These are phyloP conservation scores for Cryphonectria nitschkei DNA, from an alignment of 2,329 filamentous ascomycete species.

Conservation along the genomic window DNA sequence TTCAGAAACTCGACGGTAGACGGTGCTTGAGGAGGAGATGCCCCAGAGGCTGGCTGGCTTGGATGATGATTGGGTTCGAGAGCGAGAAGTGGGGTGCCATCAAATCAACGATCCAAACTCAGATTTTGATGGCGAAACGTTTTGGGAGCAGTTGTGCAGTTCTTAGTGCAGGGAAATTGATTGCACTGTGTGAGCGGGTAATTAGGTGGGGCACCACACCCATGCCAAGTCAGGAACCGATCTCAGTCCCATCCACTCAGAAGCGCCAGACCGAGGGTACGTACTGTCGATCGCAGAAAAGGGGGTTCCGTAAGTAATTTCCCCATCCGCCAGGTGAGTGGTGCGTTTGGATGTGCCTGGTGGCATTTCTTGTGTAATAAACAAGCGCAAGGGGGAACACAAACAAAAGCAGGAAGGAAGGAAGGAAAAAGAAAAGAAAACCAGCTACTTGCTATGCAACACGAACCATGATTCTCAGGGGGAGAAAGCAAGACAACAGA, in stretches of 20 bases:
- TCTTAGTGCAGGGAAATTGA: background rate
- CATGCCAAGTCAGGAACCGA: constrained; percentile 18
- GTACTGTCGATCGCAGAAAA: constrained; percentile 22
- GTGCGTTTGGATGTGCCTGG: background rate
- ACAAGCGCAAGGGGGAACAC: background rate
- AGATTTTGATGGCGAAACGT: background rate
- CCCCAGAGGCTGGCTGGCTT: background rate
- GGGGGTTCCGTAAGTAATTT: constrained; percentile 27
- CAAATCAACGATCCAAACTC: constrained; percentile 2
- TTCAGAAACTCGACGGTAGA: background rate
- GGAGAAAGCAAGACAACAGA: too few relatives aligned
- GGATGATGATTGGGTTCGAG: background rate
- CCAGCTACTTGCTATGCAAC: background rate
- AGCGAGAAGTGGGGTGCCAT: background rate
- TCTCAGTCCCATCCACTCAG: constrained; percentile 16
- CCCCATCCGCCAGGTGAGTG: constrained; percentile 20
- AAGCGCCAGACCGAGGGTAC: constrained; percentile 18
- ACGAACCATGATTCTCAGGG: too few relatives aligned
- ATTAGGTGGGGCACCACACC: background rate
- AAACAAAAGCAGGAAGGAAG: background rate
- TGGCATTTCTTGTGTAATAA: background rate
- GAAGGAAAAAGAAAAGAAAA: background rate
- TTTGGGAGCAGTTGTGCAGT: background rate
- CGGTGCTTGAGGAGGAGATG: background rate
- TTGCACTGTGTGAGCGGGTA: constrained; percentile 10